A percentile compares a stretch with the other conserved stretches of the same genome.
phyloP scores from a whole-genome alignment of 257 asterid species.

The Ajuga chamaepitys region DNA sequence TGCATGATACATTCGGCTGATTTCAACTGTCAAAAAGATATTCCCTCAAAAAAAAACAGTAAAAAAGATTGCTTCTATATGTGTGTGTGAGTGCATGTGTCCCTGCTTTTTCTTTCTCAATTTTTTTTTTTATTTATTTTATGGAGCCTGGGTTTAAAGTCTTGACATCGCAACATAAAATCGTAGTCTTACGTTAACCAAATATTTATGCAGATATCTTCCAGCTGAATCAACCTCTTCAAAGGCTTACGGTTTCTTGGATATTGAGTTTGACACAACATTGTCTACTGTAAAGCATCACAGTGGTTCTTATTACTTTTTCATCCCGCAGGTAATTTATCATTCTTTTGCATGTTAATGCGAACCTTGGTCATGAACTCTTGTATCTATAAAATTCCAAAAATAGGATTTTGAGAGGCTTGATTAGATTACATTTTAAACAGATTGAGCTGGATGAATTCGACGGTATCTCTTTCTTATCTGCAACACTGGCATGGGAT shows the following conservation, averaged over 20 bases:
- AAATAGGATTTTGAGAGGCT: slow-evolving; percentile 3
- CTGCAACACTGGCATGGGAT: slow-evolving; percentile 72
- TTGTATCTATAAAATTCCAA: neutral
- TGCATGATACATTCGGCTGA: neutral
- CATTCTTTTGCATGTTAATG: slow-evolving; percentile 8
- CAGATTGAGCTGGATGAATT: slow-evolving; percentile 81
- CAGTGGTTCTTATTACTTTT: slow-evolving; percentile 57
- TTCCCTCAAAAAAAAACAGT: too few relatives aligned
- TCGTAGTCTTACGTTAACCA: neutral
- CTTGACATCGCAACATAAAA: neutral
- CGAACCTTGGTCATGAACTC: neutral
- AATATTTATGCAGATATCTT: slow-evolving; percentile 39
- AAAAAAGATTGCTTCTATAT: neutral
- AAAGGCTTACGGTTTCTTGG: slow-evolving; percentile 74
- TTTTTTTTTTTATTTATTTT: neutral
- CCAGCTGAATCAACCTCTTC: slow-evolving; percentile 54
- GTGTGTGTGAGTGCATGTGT: too few relatives aligned
- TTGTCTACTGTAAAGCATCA: slow-evolving; percentile 40
- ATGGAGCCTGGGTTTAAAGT: neutral
- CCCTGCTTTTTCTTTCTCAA: too few relatives aligned
- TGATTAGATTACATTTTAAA: slow-evolving; percentile 16
- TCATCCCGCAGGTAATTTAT: slow-evolving; percentile 66
- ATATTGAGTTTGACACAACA: slow-evolving; percentile 40
- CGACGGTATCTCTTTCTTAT: slow-evolving; percentile 52
- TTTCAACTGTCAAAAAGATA: neutral